Conservation (phyloP, 2,329 filamentous ascomycete genomes). For the Xylaria sp. region DNA sequence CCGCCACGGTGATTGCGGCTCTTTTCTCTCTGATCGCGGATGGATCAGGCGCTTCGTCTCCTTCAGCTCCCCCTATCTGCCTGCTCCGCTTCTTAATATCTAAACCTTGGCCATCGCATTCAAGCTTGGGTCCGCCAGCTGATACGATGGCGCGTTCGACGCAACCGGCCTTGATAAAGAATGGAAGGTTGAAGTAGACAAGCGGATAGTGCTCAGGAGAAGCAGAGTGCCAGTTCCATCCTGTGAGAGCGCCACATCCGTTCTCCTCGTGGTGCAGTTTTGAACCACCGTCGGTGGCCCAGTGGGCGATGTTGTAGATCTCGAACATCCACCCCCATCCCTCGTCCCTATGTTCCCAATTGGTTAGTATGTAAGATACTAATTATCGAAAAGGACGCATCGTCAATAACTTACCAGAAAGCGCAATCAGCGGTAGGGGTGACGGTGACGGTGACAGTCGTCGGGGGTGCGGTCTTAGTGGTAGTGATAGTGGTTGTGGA, state of each 20-base stretch:
- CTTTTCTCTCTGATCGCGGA: no score
- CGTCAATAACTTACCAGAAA: neutral
- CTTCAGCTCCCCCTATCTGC: no score
- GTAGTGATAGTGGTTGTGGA: neutral
- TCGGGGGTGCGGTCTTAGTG: no score
- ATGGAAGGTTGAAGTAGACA: neutral
- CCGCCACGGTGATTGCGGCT: neutral
- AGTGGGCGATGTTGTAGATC: neutral
- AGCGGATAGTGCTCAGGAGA: no score
- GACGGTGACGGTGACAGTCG: neutral
- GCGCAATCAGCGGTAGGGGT: neutral
- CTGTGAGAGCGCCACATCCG: slow-evolving; percentile 1
- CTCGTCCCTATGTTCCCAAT: no score
- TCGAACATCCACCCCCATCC: neutral
- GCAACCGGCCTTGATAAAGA: neutral
- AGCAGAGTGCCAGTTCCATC: neutral
- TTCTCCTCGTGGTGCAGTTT: neutral
- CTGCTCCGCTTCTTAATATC: neutral
- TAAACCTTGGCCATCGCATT: neutral
- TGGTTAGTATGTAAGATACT: no score
- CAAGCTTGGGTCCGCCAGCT: neutral
- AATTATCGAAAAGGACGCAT: neutral
- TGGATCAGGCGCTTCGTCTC: neutral
- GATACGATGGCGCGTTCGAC: neutral
- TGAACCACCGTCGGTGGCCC: neutral